These are phyloP conservation scores for Sporodiniella umbellata DNA, from an alignment of 371 early-diverging fungal genomes.

Conservation along the genomic window DNA sequence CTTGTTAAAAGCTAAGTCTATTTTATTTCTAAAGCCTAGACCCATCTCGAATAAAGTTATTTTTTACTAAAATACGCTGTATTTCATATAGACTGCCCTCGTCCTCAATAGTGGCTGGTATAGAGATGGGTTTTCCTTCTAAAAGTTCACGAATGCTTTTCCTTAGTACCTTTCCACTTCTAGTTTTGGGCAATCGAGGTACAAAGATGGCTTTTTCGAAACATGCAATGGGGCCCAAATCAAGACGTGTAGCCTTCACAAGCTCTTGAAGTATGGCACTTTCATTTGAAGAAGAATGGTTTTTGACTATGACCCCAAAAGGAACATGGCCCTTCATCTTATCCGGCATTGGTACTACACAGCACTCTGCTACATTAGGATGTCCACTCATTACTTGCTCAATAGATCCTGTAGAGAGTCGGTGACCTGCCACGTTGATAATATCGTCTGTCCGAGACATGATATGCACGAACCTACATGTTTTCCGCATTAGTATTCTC, in stretches of 20 bases:
- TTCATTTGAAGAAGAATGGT: constrained; percentile 17
- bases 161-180: constrained; percentile 89
- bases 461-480: constrained; percentile 60
- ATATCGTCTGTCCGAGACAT: constrained; percentile 93
- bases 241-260: constrained; percentile 48
- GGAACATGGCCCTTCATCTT: constrained; percentile 70
- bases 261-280: constrained; percentile 43
- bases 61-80: constrained; percentile 23
- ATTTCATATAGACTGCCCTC: constrained; percentile 60
- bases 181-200: constrained; percentile 86
- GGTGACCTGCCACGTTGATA: constrained; percentile 90
- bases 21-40: no score
- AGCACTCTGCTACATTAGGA: constrained; percentile 73
- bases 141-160: constrained; percentile 75
- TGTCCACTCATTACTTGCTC: constrained; percentile 79
- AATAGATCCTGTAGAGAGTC: constrained; percentile 90
- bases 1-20: no score
- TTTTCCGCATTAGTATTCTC: no score
- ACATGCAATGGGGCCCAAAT: constrained; percentile 80
- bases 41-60: no score
- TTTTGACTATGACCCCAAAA: constrained; percentile 58
- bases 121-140: constrained; percentile 53
- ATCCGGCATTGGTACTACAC: constrained; percentile 67
- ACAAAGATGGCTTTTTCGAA: constrained; percentile 66
- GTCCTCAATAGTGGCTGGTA: constrained; percentile 87